Percentiles rank a stretch among this genome's conserved stretches.
phyloP scores from a whole-genome alignment of 2,329 filamentous ascomycete species.

The Ophiostoma populinum region DNA sequence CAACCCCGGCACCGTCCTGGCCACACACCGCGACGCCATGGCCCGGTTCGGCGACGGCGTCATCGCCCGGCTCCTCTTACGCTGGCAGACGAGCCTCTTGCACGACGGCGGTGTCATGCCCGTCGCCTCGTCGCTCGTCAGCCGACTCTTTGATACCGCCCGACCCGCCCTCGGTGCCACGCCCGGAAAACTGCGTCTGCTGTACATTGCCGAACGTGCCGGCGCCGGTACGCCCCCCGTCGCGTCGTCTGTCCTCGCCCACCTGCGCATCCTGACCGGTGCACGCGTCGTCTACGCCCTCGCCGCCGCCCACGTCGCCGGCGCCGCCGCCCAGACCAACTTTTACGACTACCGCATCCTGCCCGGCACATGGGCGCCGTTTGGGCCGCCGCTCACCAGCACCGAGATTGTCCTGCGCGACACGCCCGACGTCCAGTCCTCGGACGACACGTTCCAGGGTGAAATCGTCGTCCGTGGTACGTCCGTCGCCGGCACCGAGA shows the following conservation, averaged over 20 bases:
- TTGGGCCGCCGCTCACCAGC: slow-evolving; percentile 65
- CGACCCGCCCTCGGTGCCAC: slow-evolving; percentile 41
- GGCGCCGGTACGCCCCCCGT: slow-evolving; percentile 46
- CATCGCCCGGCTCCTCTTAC: slow-evolving; percentile 51
- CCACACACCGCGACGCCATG: slow-evolving; percentile 46
- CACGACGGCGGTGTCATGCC: slow-evolving; percentile 59
- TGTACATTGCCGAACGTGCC: slow-evolving; percentile 62
- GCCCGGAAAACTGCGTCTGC: slow-evolving; percentile 60
- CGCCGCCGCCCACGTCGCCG: slow-evolving; percentile 67
- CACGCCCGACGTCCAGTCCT: slow-evolving; percentile 40
- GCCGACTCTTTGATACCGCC: slow-evolving; percentile 40
- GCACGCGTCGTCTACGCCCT: slow-evolving; percentile 75
- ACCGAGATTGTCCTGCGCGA: slow-evolving; percentile 63
- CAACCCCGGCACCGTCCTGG: slow-evolving; percentile 53
- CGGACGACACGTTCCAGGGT: slow-evolving; percentile 42
- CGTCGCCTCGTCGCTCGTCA: slow-evolving; percentile 40
- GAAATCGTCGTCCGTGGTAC: slow-evolving; percentile 59
- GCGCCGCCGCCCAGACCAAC: slow-evolving; percentile 64
- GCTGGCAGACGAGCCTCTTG: slow-evolving; percentile 52
- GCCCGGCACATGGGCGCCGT: slow-evolving; percentile 39
- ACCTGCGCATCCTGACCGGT: slow-evolving; percentile 65
- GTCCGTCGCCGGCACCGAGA: slow-evolving; percentile 51
- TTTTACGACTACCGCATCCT: slow-evolving; percentile 27
- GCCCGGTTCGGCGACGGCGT: slow-evolving; percentile 28
- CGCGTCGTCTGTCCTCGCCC: slow-evolving; percentile 52